Percentiles rank a stretch among this genome's conserved stretches.
Evolutionary conservation across 495 filamentous ascomycete species (phyloP).

Genomic region (Penicillium egyptiacum): DNA sequence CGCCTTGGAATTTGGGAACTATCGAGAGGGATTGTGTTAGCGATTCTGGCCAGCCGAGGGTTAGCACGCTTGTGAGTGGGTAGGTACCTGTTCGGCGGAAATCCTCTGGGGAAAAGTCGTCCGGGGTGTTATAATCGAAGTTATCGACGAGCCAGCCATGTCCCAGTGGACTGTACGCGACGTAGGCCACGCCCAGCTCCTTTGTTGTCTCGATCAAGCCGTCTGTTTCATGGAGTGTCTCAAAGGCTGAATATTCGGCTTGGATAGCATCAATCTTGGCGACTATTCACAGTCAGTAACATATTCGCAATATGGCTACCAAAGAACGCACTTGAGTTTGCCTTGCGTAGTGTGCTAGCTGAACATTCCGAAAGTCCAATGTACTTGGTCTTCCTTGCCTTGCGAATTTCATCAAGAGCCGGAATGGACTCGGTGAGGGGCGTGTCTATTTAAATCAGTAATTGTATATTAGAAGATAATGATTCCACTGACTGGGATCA

Average conservation of each 20-base stretch:
- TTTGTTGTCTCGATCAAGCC: constrained; percentile 40
- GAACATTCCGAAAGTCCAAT: constrained; percentile 50
- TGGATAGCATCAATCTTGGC: constrained; percentile 53
- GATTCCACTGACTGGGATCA: constrained; percentile 37
- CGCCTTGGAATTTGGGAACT: constrained; percentile 52
- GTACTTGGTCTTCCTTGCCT: constrained; percentile 49
- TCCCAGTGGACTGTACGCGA: constrained; percentile 48
- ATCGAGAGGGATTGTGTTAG: background rate
- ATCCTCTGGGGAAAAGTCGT: constrained; percentile 47
- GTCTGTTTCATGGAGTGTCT: constrained; percentile 48
- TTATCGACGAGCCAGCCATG: constrained; percentile 50
- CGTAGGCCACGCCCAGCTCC: constrained; percentile 44
- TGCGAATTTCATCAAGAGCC: constrained; percentile 47
- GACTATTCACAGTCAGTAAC: constrained; percentile 30
- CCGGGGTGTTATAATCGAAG: constrained; percentile 43
- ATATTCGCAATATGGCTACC: background rate
- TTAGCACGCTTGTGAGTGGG: background rate
- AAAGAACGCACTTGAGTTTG: constrained; percentile 37
- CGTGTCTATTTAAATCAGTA: constrained; percentile 33
- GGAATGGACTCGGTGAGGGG: constrained; percentile 50
- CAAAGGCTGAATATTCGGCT: constrained; percentile 52
- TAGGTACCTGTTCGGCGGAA: constrained; percentile 39
- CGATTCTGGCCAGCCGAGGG: background rate
- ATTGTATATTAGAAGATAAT: background rate
- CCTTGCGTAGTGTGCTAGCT: constrained; percentile 44